Evolutionary conservation across 2,329 filamentous ascomycete species (phyloP).

Genomic region (Fusarium cicatricum): DNA sequence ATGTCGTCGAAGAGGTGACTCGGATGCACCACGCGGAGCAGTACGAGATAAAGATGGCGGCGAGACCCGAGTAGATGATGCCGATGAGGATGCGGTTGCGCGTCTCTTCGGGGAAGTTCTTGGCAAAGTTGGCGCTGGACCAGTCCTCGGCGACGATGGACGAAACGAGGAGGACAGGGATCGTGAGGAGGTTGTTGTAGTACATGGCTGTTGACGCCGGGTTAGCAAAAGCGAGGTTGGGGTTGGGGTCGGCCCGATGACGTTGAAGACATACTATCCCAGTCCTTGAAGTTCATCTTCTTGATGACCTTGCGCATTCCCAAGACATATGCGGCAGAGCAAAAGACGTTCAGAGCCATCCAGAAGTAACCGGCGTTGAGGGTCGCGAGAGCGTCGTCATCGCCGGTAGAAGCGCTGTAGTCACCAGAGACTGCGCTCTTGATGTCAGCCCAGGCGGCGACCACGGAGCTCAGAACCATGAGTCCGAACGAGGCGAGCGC

Average conservation of each 20-base stretch:
- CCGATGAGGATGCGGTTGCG: conserved; percentile 83
- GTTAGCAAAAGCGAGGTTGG: conserved; percentile 42
- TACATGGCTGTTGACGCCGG: conserved; percentile 79
- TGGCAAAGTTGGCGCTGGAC: conserved; percentile 81
- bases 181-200: conserved; percentile 98
- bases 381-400: conserved; percentile 78
- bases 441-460: conserved; percentile 98
- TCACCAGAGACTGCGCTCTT: conserved; percentile 79
- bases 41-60: conserved; percentile 97
- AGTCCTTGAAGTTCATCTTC: conserved; percentile 99
- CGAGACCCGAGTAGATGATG: conserved; percentile 93
- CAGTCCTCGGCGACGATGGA: conserved; percentile 91
- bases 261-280: conserved; percentile 80
- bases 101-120: conserved; percentile 84
- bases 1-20: conserved; percentile 95
- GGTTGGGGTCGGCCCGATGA: not conserved
- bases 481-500: conserved; percentile 92
- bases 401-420: conserved; percentile 46
- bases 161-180: conserved; percentile 84
- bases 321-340: conserved; percentile 87
- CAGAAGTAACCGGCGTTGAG: conserved; percentile 95
- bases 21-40: conserved; percentile 98
- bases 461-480: conserved; percentile 94
- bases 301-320: conserved; percentile 99
- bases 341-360: conserved; percentile 98